Evolutionary conservation across 768 basidiomycete genomes (phyloP).

Genomic region (Tephrocybe sp.): DNA sequence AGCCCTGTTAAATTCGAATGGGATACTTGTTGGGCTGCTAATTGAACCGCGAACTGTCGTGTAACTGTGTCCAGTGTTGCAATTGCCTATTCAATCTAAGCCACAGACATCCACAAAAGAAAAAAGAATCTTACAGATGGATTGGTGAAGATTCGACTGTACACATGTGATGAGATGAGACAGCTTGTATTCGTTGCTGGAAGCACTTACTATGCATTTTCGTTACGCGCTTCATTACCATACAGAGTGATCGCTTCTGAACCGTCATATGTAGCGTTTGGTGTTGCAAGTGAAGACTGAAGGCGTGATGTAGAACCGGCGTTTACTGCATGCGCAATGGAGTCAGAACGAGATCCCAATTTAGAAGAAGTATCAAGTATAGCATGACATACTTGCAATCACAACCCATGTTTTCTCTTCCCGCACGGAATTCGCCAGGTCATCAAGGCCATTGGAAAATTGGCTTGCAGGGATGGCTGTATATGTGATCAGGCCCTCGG

Average conservation of each 20-base stretch:
- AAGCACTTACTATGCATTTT: conserved; percentile 52
- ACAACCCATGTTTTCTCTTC: conserved; percentile 55
- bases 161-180: conserved; percentile 7
- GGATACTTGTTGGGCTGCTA: conserved; percentile 26
- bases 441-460: conserved; percentile 43
- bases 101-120: not conserved
- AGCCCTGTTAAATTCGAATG: conserved; percentile 28
- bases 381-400: conserved; percentile 24
- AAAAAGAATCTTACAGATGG: conserved; percentile 23
- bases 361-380: too few species aligned
- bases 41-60: conserved; percentile 28
- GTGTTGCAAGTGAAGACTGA: conserved; percentile 30
- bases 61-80: conserved; percentile 33
- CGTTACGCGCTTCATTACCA: conserved; percentile 49
- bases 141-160: conserved; percentile 31
- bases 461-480: conserved; percentile 31
- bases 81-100: conserved; percentile 24
- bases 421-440: conserved; percentile 42
- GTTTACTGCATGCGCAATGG: conserved; percentile 31
- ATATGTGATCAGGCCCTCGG: conserved; percentile 43
- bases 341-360: not conserved
- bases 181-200: not conserved
- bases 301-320: conserved; percentile 35
- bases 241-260: conserved; percentile 47
- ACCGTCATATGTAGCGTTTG: conserved; percentile 45